Base-by-base conservation (phyloP, 257 asterid species). In the Salvia miltiorrhiza region DNA sequence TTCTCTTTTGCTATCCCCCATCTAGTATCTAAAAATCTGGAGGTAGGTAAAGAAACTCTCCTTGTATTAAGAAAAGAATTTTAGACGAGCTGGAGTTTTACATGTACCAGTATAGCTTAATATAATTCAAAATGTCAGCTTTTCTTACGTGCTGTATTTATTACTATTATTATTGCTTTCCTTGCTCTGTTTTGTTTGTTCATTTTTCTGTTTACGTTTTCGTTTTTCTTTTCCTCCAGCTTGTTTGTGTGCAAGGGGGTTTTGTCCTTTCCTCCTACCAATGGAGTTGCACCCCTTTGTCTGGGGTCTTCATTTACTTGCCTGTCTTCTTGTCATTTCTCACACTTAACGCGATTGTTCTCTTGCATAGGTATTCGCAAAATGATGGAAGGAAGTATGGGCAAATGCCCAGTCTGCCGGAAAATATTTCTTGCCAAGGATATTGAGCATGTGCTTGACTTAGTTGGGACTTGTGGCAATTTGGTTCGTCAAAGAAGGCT, bases 341-440 rank as follows among this genome's bases (percentile, higher is more conserved):
- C 39, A 49, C 17, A 58, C 48, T 55, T 76, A 28, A 72, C 56
- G 63, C 3, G 17, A 37, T 65, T 48, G 13, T 63, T 81, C 14
- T 67, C 68, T 73, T 83, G 75, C 61, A 33, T 75, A 85, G 94
- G 84, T 33, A 79, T 73, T 71, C 72, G 11, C 35, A 78, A 79
- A 75, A 70, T 70, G 69, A 76, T 71, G 82, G 88, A 81, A 80
- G 85, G 76, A 71, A 76, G 77, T 70, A 78, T 68, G 70, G 95
- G 95, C 63, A 74, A 63, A 56, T 90, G 97, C 72, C 96, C 98
- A 0, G 93, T 88, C 63, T 93, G 97, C 74, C 96, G 96, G 63
- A 82, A 90, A 78, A 86, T 84, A 62, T 93, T 93, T 76, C 90
- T 75, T 56, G 76, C 87, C 53, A 93, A 82, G 81, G 97, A 93